Percentiles rank a stretch among this genome's conserved stretches.
Evolutionary conservation across 2,329 filamentous ascomycete species (phyloP).

Genomic region (Shiraia sp.): DNA sequence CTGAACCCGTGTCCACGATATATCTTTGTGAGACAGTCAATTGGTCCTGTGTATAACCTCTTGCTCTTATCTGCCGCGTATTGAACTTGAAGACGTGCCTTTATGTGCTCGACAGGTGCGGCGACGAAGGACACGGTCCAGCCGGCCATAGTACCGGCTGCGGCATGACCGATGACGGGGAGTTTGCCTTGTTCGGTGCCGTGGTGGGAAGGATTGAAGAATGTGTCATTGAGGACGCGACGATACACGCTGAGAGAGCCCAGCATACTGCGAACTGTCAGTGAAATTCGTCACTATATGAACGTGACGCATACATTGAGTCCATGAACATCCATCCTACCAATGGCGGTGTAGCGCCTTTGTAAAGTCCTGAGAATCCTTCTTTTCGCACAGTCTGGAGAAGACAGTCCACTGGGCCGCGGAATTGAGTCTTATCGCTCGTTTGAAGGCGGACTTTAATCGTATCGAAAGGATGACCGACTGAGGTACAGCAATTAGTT

Average conservation of each 20-base stretch:
- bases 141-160: constrained; percentile 86
- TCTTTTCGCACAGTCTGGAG: constrained; percentile 84
- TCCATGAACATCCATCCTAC: constrained; percentile 99
- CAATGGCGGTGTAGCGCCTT: constrained; percentile 87
- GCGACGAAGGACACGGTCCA: constrained; percentile 91
- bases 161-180: constrained; percentile 78
- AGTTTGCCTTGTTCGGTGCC: constrained; percentile 55
- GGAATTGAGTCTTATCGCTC: constrained; percentile 74
- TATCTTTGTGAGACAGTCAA: constrained; percentile 77
- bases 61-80: constrained; percentile 80
- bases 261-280: constrained; percentile 65
- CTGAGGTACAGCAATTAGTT: constrained; percentile 40
- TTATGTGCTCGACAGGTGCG: constrained; percentile 92
- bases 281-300: background rate
- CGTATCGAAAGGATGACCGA: constrained; percentile 83
- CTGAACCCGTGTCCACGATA: constrained; percentile 66
- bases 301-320: constrained; percentile 54
- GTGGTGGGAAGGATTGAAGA: constrained; percentile 68
- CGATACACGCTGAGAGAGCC: constrained; percentile 91
- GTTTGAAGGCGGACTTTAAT: constrained; percentile 96
- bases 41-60: constrained; percentile 80
- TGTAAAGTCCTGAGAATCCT: constrained; percentile 84
- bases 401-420: constrained; percentile 83
- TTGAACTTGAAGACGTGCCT: constrained; percentile 91
- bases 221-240: constrained; percentile 75